A percentile compares a stretch with the other conserved stretches of the same genome.
phyloP scores from a whole-genome alignment of 1,139 yeast genomes.

The Candida gigantensis region DNA sequence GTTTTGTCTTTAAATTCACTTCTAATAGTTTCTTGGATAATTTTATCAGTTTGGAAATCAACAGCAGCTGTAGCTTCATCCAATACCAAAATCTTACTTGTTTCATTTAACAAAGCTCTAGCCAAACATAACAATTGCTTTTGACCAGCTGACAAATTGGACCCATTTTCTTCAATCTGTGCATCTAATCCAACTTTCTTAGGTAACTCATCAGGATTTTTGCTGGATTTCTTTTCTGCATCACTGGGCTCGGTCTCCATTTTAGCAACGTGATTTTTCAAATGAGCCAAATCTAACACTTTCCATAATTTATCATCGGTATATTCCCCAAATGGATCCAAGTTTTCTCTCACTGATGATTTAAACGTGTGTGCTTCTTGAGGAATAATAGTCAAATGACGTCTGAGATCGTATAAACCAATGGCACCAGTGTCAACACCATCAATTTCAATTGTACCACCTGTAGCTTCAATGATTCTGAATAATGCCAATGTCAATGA shows the following conservation, averaged over 20 bases:
- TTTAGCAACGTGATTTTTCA: conserved; percentile 46
- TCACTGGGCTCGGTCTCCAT: conserved; percentile 27
- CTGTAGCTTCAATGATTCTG: conserved; percentile 33
- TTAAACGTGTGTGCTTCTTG: conserved; percentile 72
- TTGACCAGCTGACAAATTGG: conserved; percentile 77
- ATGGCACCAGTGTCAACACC: conserved; percentile 47
- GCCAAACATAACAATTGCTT: conserved; percentile 76
- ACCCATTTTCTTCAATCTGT: conserved; percentile 65
- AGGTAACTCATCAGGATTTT: conserved; percentile 28
- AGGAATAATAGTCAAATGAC: conserved; percentile 62
- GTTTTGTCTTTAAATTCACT: conserved; percentile 64
- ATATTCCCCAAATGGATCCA: conserved; percentile 58
- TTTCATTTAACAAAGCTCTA: conserved; percentile 63
- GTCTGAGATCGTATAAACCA: conserved; percentile 54
- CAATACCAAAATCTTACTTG: conserved; percentile 59
- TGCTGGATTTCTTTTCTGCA: conserved; percentile 18
- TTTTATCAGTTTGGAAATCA: conserved; percentile 75
- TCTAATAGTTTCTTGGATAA: conserved; percentile 75
- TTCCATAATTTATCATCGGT: conserved; percentile 57
- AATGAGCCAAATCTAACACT: conserved; percentile 53
- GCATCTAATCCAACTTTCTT: conserved; percentile 38
- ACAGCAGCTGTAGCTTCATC: conserved; percentile 92
- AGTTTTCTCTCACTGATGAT: conserved; percentile 59
- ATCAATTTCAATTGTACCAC: conserved; percentile 44
- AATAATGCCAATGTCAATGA: conserved; percentile 35